These are phyloP conservation scores for Suhomyces ambrosiae DNA, from an alignment of 1,139 yeast species.

Conservation along the genomic window DNA sequence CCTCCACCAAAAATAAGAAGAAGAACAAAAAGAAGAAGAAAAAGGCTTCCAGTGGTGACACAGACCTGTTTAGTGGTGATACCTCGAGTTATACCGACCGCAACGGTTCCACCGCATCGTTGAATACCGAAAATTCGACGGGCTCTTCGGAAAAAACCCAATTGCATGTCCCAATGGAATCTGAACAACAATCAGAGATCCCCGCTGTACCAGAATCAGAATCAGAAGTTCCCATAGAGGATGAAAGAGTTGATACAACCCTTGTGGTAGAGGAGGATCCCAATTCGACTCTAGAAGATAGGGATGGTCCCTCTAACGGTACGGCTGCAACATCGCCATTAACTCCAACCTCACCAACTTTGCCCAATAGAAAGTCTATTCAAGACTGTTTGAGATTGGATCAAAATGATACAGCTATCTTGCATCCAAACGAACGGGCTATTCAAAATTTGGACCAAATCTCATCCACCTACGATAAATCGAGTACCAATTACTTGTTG, in stretches of 20 bases:
- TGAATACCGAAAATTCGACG: not conserved
- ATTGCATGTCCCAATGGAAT: too few relatives aligned
- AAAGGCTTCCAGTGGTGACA: conserved; percentile 4
- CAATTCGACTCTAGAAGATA: conserved; percentile 1
- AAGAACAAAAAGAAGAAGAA: conserved; percentile 11
- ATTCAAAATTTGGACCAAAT: conserved; percentile 19
- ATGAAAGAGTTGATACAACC: not conserved
- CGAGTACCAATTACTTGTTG: conserved; percentile 34
- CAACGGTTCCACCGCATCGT: conserved; percentile 7
- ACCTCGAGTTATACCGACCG: not conserved
- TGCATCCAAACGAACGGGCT: conserved; percentile 13
- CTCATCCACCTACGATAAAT: conserved; percentile 27
- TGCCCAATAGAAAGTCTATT: conserved; percentile 34
- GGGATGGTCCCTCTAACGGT: not conserved
- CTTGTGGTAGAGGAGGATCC: conserved; percentile 2
- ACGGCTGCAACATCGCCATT: conserved; percentile 1
- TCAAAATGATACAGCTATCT: conserved; percentile 24
- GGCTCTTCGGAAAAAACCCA: conserved; percentile 2
- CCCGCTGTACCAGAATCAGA: not conserved
- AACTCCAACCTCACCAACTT: conserved; percentile 17
- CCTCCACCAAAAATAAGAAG: conserved; percentile 6
- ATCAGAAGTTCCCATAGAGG: not conserved
- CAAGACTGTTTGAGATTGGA: conserved; percentile 32
- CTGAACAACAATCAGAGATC: not conserved
- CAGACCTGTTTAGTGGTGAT: not conserved